Percentiles rank a stretch among this genome's conserved stretches.
These are phyloP conservation scores for Wickerhamomyces xylosicus DNA, from an alignment of 805 yeast genomes.

Conservation along the genomic window DNA sequence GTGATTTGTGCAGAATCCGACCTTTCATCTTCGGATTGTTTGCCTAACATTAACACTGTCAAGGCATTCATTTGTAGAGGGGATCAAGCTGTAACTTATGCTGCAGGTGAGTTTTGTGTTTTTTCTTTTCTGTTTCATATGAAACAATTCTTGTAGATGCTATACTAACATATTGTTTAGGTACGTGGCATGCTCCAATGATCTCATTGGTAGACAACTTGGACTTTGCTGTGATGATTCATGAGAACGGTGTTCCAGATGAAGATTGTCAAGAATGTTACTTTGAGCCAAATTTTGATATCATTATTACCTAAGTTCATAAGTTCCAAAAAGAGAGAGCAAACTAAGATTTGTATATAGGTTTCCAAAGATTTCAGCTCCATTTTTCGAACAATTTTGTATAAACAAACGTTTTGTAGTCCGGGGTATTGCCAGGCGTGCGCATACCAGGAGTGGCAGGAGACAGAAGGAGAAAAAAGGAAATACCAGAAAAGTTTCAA, in stretches of 20 bases:
- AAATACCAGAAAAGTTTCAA: too few species aligned
- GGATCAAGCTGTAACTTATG: constrained; percentile 85
- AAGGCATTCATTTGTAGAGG: constrained; percentile 71
- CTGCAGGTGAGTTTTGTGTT: constrained; percentile 28
- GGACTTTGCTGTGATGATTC: constrained; percentile 84
- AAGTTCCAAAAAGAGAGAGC: too few species aligned
- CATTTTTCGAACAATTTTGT: too few species aligned
- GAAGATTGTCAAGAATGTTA: constrained; percentile 81
- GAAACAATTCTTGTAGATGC: background rate
- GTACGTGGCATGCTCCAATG: constrained; percentile 97
- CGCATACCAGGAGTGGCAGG: too few species aligned
- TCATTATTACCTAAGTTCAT: too few species aligned
- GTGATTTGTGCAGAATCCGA: constrained; percentile 66
- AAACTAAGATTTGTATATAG: too few species aligned
- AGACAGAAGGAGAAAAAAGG: too few species aligned
- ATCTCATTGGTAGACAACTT: constrained; percentile 58
- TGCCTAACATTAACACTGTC: constrained; percentile 54
- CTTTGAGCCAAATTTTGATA: constrained; percentile 46
- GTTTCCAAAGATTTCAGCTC: too few species aligned
- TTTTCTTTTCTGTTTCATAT: background rate
- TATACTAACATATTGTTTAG: constrained; percentile 17
- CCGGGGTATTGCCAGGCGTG: too few species aligned
- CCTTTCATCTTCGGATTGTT: constrained; percentile 24
- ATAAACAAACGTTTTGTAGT: too few species aligned
- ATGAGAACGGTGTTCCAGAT: constrained; percentile 68